Evolutionary conservation across 768 basidiomycete species (phyloP), one percentile per base, ranked within the genome.

Genomic region (Amanita exitialis): DNA sequence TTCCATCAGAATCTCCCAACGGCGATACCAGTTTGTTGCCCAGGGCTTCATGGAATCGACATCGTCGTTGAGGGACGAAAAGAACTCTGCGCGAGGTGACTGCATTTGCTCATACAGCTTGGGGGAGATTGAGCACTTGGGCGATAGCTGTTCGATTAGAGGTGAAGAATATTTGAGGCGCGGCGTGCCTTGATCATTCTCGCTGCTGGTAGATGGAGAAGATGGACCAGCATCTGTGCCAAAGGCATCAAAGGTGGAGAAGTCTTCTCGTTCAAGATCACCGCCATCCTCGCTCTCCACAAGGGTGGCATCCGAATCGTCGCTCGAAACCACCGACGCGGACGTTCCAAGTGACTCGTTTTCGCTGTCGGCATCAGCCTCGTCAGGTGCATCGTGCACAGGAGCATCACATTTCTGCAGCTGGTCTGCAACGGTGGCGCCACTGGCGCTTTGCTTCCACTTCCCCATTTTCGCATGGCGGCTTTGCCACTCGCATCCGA

Each of bases 301-400:
- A 16, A 80, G 68, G 7, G 79, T 80, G n/a, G 67, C 57, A 51
- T 81, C 80, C n/a, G 77, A 75, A 56, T 76, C 76, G 52, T 75
- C 74, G 56, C 72, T 72, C 55, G 60, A 70, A 18, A 59, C 61
- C 8, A 63, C 62, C 2, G 69, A 70, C 3, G 58, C 59, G 2
- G 67, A 66, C 18, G 61, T 59, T 12, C 66, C 69, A 44, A 68
- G 54, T 25, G 59, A 62, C 20, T 67, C 69, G 48, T 56, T 63
- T 54, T 69, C 69, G 25, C 62, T 64, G 41, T 58, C 64, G 16
- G 53, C 57, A 34, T 67, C 63, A 13, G 60, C 61, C 30, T 61
- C 56, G 39, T 55, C 62, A 0, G 38, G 38, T n/a, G 59, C 55
- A n/a, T 58, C 57, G 43, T 62, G 57, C 5, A 48, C 44, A 46